Evolutionary conservation across 139 green algal genomes (phyloP), one percentile per base, ranked within the genome.

Genomic region (Micromonas pusilla): DNA sequence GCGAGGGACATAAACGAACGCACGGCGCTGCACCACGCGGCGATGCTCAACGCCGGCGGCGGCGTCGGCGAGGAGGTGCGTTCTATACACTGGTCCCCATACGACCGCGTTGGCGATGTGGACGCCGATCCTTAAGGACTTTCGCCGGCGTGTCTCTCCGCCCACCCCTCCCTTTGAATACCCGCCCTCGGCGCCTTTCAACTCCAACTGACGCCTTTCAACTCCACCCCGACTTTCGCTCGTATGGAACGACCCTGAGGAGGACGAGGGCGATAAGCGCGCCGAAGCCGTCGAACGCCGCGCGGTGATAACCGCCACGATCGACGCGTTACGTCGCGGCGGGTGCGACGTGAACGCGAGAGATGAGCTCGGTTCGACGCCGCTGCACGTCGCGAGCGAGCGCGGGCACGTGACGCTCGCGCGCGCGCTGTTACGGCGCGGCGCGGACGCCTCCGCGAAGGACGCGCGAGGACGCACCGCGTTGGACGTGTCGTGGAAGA

Each of bases 321-420:
- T n/a, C n/a, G n/a, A n/a, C n/a, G n/a, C n/a, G n/a, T n/a, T n/a
- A n/a, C n/a, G 9, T 9, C 45, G 45, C 45, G 45, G 45, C 9
- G 45, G 45, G 9, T 9, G 91, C 0, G 83, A 91, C 54, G 83
- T 97, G 3, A 76, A 73, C 66, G 95, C 96, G 81, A 91, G 96
- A 79, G 86, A 92, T 54, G 78, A 84, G 2, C 87, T 86, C n/a
- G 93, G 93, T 2, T 89, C 91, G 33, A 97, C 93, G 0, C 90
- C 93, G 0, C 87, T 97, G 60, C 93, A 97, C 83, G 83, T 91
- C 21, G 92, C 91, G 9, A 16, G 9, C 9, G 45, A 9, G 45
- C 45, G 45, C 9, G 45, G 45, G 45, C 45, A 57, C 45, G 9
- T 23, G 9, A 9, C 9, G 45, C 16, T 9, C 45, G 45, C 45